Evolutionary conservation across 306 rosid species (phyloP).

Genomic region (Fagus sylvatica): DNA sequence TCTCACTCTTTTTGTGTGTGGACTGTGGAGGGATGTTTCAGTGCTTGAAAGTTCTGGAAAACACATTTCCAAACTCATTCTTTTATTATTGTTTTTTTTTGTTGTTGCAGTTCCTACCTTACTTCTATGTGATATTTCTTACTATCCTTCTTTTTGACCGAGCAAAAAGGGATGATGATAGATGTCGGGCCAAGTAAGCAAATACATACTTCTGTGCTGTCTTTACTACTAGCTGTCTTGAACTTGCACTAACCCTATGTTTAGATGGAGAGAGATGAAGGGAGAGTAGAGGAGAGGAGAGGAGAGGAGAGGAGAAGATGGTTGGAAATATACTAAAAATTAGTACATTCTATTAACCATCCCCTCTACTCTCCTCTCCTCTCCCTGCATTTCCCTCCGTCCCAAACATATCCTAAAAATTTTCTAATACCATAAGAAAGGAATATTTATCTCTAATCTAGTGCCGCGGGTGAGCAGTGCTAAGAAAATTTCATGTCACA

Average conservation of each 20-base stretch:
- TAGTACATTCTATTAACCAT: too few species aligned
- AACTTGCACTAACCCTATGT: background rate
- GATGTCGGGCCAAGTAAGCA: conserved; percentile 95
- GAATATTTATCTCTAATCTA: background rate
- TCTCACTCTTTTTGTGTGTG: background rate
- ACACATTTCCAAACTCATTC: too few species aligned
- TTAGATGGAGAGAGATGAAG: too few species aligned
- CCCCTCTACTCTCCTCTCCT: too few species aligned
- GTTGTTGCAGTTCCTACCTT: conserved; percentile 80
- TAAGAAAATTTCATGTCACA: background rate
- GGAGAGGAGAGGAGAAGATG: too few species aligned
- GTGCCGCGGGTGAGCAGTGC: background rate
- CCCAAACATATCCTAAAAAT: too few species aligned
- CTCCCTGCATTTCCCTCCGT: too few species aligned
- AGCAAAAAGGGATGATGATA: conserved; percentile 91
- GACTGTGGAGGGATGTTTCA: too few species aligned
- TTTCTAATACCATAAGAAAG: background rate
- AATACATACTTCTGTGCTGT: conserved; percentile 6
- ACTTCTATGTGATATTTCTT: conserved; percentile 88
- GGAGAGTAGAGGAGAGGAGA: too few species aligned
- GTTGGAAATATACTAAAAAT: too few species aligned
- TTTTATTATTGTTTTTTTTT: conserved; percentile 15
- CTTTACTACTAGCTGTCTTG: background rate
- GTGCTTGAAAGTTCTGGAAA: too few species aligned
- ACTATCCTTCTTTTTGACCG: conserved; percentile 91